Percentiles rank a stretch among this genome's conserved stretches.
Conservation (phyloP, 75 land plant species). For the Sequoia sempervirens region DNA sequence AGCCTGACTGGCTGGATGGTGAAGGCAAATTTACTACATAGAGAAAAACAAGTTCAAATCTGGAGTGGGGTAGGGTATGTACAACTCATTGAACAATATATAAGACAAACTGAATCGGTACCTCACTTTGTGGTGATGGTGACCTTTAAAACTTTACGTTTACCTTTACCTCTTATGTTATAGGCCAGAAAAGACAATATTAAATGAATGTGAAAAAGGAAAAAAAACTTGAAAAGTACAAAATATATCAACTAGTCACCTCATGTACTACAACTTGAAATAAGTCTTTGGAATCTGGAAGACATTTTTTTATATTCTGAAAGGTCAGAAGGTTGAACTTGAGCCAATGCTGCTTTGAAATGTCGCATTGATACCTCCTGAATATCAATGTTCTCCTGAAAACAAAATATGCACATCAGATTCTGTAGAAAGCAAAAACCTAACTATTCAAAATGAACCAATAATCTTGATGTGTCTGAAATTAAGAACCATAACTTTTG, state of each 20-base stretch:
- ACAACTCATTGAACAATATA: not conserved
- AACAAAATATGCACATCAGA: not conserved
- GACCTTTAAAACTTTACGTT: not conserved
- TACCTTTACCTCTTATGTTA: not conserved
- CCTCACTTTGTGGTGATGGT: not conserved
- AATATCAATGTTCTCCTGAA: conserved; percentile 72
- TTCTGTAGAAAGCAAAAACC: conserved; percentile 3
- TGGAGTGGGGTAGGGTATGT: not conserved
- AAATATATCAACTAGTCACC: not conserved
- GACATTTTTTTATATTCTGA: conserved; percentile 32
- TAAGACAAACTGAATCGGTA: not conserved
- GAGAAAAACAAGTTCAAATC: not conserved
- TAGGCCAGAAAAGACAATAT: not conserved
- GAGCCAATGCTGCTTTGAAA: conserved; percentile 50
- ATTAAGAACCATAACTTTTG: not conserved
- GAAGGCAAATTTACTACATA: too few species aligned
- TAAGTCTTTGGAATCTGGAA: conserved; percentile 35
- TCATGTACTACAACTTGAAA: conserved; percentile 8
- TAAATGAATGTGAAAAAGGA: not conserved
- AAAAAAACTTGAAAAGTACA: not conserved
- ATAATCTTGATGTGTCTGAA: not conserved
- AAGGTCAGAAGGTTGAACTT: conserved; percentile 50
- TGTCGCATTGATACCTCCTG: conserved; percentile 58
- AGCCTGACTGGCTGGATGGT: too few species aligned
- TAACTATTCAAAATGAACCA: not conserved